phyloP scores from a whole-genome alignment of 345 rosid genomes.

The Populus nigra region DNA sequence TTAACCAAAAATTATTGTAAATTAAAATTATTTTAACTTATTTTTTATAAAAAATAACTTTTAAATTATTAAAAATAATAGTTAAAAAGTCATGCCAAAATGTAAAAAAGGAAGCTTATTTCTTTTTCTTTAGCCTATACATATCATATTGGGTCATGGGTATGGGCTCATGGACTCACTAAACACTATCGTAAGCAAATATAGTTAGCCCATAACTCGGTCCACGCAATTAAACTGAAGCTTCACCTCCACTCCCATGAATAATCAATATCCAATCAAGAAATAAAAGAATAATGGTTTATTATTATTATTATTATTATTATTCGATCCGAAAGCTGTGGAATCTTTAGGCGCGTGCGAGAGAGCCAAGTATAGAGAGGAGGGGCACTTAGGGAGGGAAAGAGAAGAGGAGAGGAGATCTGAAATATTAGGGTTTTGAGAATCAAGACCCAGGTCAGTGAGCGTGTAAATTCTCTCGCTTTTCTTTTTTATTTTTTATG shows the following conservation, averaged over 20 bases:
- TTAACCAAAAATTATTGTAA: no score
- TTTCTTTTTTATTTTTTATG: neutral
- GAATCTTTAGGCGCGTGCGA: neutral
- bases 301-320: neutral
- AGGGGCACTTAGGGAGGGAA: conserved; percentile 2
- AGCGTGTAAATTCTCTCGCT: conserved; percentile 5
- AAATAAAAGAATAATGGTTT: no score
- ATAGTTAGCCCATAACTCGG: neutral
- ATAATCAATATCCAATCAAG: no score
- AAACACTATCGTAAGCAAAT: no score
- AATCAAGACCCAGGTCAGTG: conserved; percentile 16
- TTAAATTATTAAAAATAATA: no score
- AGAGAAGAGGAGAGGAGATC: neutral
- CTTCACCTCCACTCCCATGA: no score
- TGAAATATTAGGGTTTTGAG: conserved; percentile 22
- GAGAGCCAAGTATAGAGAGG: neutral
- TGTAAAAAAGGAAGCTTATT: no score
- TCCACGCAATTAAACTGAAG: neutral
- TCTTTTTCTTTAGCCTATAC: no score
- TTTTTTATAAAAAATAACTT: no score
- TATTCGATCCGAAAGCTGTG: neutral
- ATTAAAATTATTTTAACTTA: no score
- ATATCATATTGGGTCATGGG: neutral
- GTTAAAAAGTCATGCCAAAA: no score
- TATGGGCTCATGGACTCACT: neutral